phyloP scores from a whole-genome alignment of 768 basidiomycete genomes.

The Amanita subjunquillea region DNA sequence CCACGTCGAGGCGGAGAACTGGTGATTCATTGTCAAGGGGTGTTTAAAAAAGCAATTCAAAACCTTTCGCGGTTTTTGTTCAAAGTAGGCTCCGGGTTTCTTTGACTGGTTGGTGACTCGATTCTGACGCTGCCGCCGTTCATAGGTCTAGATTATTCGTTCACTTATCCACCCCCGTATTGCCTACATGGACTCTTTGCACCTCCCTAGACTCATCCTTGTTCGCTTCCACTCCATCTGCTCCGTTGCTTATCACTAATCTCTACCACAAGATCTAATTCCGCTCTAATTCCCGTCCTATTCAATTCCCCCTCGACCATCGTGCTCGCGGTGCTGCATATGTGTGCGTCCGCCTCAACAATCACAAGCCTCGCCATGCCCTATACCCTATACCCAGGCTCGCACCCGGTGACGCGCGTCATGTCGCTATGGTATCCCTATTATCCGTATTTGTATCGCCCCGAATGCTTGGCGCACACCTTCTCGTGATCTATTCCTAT shows the following conservation, averaged over 20 bases:
- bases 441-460: background rate
- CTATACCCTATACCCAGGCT: background rate
- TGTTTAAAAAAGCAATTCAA: background rate
- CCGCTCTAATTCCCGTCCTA: background rate
- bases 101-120: background rate
- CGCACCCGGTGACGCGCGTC: background rate
- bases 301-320: background rate
- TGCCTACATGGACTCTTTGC: background rate
- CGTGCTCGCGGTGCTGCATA: background rate
- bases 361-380: background rate
- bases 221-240: background rate
- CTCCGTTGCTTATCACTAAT: background rate
- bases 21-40: too few relatives aligned
- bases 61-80: background rate
- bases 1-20: background rate
- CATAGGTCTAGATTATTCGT: background rate
- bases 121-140: background rate
- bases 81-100: background rate
- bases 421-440: background rate
- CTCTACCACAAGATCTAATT: background rate
- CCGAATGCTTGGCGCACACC: background rate
- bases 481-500: background rate
- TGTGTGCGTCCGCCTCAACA: background rate
- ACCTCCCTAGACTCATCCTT: background rate
- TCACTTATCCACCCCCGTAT: background rate